A percentile compares a stretch with the other conserved stretches of the same genome.
phyloP scores from a whole-genome alignment of 768 basidiomycete genomes.

The Tricholoma matsutake region DNA sequence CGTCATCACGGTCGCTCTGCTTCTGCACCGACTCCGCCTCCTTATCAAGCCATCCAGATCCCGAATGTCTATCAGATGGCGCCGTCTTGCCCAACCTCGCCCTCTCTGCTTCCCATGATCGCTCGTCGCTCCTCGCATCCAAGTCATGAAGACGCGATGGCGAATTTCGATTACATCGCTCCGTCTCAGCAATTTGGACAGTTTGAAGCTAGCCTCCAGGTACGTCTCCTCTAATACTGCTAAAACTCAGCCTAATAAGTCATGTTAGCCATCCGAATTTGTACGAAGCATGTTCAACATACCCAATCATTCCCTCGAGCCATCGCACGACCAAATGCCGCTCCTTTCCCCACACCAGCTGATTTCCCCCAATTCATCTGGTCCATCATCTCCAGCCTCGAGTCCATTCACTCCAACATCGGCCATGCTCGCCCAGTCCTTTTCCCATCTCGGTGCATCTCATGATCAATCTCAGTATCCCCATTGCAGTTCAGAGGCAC shows the following conservation, averaged over 20 bases:
- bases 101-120: slow-evolving; percentile 56
- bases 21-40: slow-evolving; percentile 64
- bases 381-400: slow-evolving; percentile 48
- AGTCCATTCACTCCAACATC: slow-evolving; percentile 50
- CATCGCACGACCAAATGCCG: slow-evolving; percentile 32
- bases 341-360: slow-evolving; percentile 43
- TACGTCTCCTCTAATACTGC: slow-evolving; percentile 21
- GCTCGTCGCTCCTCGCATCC: slow-evolving; percentile 55
- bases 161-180: slow-evolving; percentile 51
- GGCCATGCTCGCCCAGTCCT: slow-evolving; percentile 26
- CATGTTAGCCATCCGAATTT: slow-evolving; percentile 45
- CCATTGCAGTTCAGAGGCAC: slow-evolving; percentile 23
- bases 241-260: slow-evolving; percentile 9
- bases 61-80: slow-evolving; percentile 54
- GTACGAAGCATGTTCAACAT: slow-evolving; percentile 47
- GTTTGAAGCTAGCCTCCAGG: slow-evolving; percentile 48
- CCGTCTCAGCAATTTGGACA: slow-evolving; percentile 34
- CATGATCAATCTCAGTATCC: slow-evolving; percentile 13
- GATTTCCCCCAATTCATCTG: slow-evolving; percentile 50
- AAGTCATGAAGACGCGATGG: slow-evolving; percentile 40
- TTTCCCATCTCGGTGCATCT: slow-evolving; percentile 22
- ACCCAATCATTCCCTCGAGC: slow-evolving; percentile 39
- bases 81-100: slow-evolving; percentile 64
- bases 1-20: slow-evolving; percentile 37
- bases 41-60: slow-evolving; percentile 65